phyloP scores from a whole-genome alignment of 2,329 filamentous ascomycete genomes.

The Paracamarosporium sp. region DNA sequence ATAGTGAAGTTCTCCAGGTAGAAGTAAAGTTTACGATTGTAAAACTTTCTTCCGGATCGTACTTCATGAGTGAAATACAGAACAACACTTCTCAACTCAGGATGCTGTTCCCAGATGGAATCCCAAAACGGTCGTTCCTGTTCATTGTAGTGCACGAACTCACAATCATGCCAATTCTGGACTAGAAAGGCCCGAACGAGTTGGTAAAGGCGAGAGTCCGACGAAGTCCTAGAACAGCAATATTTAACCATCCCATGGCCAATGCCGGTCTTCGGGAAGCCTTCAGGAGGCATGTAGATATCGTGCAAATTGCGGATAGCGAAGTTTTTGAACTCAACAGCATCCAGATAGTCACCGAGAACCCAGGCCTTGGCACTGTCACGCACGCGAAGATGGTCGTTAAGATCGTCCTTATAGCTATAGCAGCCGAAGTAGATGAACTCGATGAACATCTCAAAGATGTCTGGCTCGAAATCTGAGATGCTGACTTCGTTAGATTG shows the following conservation, averaged over 20 bases:
- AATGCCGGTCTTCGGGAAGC: background rate
- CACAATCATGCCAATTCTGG: background rate
- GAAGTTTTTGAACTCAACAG: conserved; percentile 10
- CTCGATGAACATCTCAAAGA: conserved; percentile 11
- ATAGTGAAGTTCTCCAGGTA: no score
- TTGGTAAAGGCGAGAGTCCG: background rate
- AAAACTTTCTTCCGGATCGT: no score
- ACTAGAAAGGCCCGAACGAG: background rate
- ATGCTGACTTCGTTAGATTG: background rate
- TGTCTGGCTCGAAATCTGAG: conserved; percentile 3
- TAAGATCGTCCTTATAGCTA: conserved; percentile 1
- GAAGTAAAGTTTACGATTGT: no score
- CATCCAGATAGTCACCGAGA: conserved; percentile 15
- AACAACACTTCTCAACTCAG: no score
- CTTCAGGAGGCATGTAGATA: background rate
- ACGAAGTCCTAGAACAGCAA: background rate
- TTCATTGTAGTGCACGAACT: background rate
- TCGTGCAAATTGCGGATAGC: background rate
- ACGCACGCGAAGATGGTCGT: background rate
- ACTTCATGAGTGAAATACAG: no score
- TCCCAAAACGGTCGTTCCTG: no score
- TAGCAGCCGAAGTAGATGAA: conserved; percentile 11
- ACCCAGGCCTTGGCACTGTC: conserved; percentile 13
- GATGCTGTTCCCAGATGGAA: no score
- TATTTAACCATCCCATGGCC: background rate